Evolutionary conservation across 148 eudicot species (phyloP), one percentile per base, ranked within the genome.

Genomic region (Cornus kousa): DNA sequence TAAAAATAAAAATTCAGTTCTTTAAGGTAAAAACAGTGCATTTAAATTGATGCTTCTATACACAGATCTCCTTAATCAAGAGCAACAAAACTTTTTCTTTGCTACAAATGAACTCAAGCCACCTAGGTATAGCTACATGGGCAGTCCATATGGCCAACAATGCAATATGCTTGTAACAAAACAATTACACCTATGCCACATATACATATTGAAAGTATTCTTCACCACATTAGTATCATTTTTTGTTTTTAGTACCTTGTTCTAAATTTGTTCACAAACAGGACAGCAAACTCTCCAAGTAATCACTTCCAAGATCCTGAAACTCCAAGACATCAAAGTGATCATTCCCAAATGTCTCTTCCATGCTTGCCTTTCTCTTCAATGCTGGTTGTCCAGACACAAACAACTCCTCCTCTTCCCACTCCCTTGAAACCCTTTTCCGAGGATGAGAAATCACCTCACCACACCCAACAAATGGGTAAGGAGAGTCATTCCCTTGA

Each of bases 251-350:
- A 7, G 14, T 72, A 22, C 24, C 5, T 37, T 16, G 35, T 53
- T 62, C 74, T 72, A n/a, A 10, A 46, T 53, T n/a, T 57, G 40
- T 3, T 81, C 77, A 84, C 31, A 80, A 73, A 19, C 85, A 84
- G 67, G 85, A 85, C 67, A 89, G 81, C 77, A 91, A 84, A 75
- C 87, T 87, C 22, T 90, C 96, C 82, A 94, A 87, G 68, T 89
- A 89, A 73, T 88, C 91, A 86, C 67, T 84, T 14, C 93, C 98
- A 59, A 87, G 85, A 80, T 92, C 94, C 84, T 87, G 88, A 80
- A 92, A 92, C 86, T 87, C 98, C 23, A 92, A 31, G 23, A 85
- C 84, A 78, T 83, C 85, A 77, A 65, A 9, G 8, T 43, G 8
- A 37, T 70, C 68, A 32, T 60, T 60, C 16, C 53, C 67, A 66